A percentile compares a stretch with the other conserved stretches of the same genome.
These are phyloP conservation scores for Lactarius evosmus DNA, from an alignment of 768 basidiomycete genomes.

Conservation along the genomic window DNA sequence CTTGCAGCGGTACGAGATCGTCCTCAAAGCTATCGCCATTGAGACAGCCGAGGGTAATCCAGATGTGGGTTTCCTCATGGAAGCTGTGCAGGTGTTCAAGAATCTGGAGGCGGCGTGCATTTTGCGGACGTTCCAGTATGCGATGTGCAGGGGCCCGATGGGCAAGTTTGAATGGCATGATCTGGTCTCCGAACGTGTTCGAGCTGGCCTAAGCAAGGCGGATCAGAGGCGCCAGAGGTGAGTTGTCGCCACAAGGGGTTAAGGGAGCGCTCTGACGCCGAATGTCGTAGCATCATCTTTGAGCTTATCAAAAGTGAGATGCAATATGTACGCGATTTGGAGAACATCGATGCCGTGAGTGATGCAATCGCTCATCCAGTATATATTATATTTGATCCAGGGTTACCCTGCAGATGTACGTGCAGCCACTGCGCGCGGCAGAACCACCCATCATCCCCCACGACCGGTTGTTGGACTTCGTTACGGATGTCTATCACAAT, in stretches of 20 bases:
- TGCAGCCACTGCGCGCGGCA: constrained; percentile 65
- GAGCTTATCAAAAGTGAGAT: constrained; percentile 95
- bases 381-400: not conserved
- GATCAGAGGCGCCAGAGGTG: constrained; percentile 85
- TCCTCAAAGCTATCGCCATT: constrained; percentile 80
- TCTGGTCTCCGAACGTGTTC: constrained; percentile 66
- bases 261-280: not conserved
- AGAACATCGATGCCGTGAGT: constrained; percentile 74
- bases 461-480: constrained; percentile 69
- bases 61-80: constrained; percentile 76
- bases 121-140: constrained; percentile 84
- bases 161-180: constrained; percentile 91
- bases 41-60: constrained; percentile 80
- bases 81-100: constrained; percentile 82
- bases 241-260: constrained; percentile 33
- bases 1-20: constrained; percentile 77
- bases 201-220: constrained; percentile 59
- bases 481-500: constrained; percentile 88
- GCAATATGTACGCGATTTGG: constrained; percentile 89
- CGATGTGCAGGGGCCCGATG: constrained; percentile 78
- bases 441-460: constrained; percentile 77
- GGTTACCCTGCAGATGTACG: constrained; percentile 60
- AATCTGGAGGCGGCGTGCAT: constrained; percentile 78
- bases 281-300: constrained; percentile 69
- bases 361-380: not conserved